These are phyloP conservation scores for Phoenix dactylifera DNA, from an alignment of 176 grass and related monocot genomes.

Conservation along the genomic window DNA sequence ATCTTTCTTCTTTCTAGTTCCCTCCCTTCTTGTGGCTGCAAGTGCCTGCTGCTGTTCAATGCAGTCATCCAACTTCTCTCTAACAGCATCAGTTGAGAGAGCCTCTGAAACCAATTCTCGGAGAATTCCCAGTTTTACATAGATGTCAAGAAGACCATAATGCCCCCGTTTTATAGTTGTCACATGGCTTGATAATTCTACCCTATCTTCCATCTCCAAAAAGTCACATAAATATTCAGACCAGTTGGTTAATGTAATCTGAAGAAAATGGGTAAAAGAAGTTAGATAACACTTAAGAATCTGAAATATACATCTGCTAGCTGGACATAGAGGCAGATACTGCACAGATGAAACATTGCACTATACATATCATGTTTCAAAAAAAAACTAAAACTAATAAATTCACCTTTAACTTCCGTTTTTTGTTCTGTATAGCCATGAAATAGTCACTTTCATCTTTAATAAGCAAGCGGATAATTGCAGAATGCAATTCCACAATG, in stretches of 20 bases:
- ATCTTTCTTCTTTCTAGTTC: slow-evolving; percentile 51
- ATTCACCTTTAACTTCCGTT: slow-evolving; percentile 52
- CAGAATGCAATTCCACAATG: slow-evolving; percentile 59
- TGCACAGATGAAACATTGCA: too few relatives aligned
- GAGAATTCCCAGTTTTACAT: slow-evolving; percentile 57
- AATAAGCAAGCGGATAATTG: slow-evolving; percentile 62
- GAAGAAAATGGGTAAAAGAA: not conserved
- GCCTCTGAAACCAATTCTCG: slow-evolving; percentile 57
- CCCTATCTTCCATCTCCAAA: slow-evolving; percentile 48
- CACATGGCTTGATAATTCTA: slow-evolving; percentile 43
- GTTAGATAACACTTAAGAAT: too few relatives aligned
- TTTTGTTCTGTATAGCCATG: slow-evolving; percentile 43
- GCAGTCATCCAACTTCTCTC: slow-evolving; percentile 52
- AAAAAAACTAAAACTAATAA: slow-evolving; percentile 3
- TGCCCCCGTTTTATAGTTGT: slow-evolving; percentile 60
- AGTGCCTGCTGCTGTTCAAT: slow-evolving; percentile 47
- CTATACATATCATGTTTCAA: not conserved
- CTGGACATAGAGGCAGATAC: too few relatives aligned
- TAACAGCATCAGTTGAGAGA: slow-evolving; percentile 50
- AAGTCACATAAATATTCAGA: slow-evolving; percentile 66
- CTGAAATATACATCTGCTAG: too few relatives aligned
- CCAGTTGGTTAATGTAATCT: slow-evolving; percentile 72
- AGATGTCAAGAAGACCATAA: slow-evolving; percentile 64
- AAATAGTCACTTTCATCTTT: slow-evolving; percentile 65
- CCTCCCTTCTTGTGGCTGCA: slow-evolving; percentile 44